Evolutionary conservation across 164 flowering plant species (phyloP).

Genomic region (Taxillus chinensis): DNA sequence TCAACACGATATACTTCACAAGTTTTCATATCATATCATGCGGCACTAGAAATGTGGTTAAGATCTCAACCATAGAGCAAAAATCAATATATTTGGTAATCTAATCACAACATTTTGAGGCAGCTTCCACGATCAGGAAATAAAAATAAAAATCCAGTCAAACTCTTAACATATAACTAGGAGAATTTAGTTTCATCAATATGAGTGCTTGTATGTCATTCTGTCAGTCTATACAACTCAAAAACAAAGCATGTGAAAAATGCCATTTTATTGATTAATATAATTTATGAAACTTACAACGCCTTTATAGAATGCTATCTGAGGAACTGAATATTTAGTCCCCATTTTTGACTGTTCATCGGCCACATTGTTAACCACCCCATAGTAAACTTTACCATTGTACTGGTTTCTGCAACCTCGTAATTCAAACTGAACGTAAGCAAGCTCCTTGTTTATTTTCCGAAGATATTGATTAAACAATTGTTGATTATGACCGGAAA

Average conservation of each 20-base stretch:
- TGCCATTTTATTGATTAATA: background rate
- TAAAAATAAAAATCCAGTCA: too few species aligned
- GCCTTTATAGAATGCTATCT: slow-evolving; percentile 77
- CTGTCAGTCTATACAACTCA: background rate
- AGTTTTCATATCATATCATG: too few species aligned
- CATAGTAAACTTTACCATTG: slow-evolving; percentile 69
- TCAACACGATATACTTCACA: too few species aligned
- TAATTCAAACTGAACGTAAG: slow-evolving; percentile 72
- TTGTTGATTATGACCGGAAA: slow-evolving; percentile 32
- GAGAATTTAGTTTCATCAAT: too few species aligned
- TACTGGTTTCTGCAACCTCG: slow-evolving; percentile 82
- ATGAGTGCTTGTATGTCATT: too few species aligned
- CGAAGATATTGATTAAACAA: slow-evolving; percentile 54
- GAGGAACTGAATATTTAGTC: slow-evolving; percentile 70
- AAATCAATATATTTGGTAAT: too few species aligned
- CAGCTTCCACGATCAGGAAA: too few species aligned
- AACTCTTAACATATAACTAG: too few species aligned
- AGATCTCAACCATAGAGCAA: too few species aligned
- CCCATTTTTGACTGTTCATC: slow-evolving; percentile 94
- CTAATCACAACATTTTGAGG: too few species aligned
- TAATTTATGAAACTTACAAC: slow-evolving; percentile 41
- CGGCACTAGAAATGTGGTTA: too few species aligned
- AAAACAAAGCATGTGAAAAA: background rate
- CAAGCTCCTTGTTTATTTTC: slow-evolving; percentile 69
- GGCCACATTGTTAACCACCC: slow-evolving; percentile 77